Evolutionary conservation across 179 eudicot species (phyloP), one percentile per base, ranked within the genome.

Genomic region (Pouteria campechiana): DNA sequence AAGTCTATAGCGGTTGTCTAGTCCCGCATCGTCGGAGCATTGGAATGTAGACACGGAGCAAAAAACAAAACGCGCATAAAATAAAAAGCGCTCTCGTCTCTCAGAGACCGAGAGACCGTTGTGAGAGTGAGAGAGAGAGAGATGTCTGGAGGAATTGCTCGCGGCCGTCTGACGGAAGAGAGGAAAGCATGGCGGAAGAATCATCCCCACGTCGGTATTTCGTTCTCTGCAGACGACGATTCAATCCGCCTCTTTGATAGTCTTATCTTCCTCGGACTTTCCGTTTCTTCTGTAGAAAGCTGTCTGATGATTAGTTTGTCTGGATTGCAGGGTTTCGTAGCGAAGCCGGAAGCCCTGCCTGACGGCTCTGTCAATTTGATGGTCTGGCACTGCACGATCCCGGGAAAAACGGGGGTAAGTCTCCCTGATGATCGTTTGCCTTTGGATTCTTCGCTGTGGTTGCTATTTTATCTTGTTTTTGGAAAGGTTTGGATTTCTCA

Each of bases 121-220:
- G n/a, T n/a, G n/a, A 37, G 44, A 37, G 54, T 34, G 53, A 27
- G 35, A 20, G 17, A 17, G 44, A 22, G 38, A 41, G 35, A 30
- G 50, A 72, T 69, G 79, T 68, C 83, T 3, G 83, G 73, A 36
- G 83, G 83, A 16, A 76, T 76, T 34, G 83, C 83, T 5, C 70
- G 79, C 10, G 75, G 79, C 19, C 75, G 83, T 24, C 79, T 76
- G 22, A 51, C 73, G 2, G 83, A 76, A 55, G 83, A 76, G 32
- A 60, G 83, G 8, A 76, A 76, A 61, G 53, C 83, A 11, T 76
- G 83, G 83, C 70, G 83, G 48, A 76, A 69, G 43, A 76, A 76
- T 56, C 83, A 76, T 41, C 83, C 83, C 2, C 83, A 76, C 42
- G 83, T 76, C n/a, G n/a, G n/a, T n/a, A n/a, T n/a, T n/a, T n/a